phyloP scores from a whole-genome alignment of 768 basidiomycete genomes.

The Tylopilus sp. region DNA sequence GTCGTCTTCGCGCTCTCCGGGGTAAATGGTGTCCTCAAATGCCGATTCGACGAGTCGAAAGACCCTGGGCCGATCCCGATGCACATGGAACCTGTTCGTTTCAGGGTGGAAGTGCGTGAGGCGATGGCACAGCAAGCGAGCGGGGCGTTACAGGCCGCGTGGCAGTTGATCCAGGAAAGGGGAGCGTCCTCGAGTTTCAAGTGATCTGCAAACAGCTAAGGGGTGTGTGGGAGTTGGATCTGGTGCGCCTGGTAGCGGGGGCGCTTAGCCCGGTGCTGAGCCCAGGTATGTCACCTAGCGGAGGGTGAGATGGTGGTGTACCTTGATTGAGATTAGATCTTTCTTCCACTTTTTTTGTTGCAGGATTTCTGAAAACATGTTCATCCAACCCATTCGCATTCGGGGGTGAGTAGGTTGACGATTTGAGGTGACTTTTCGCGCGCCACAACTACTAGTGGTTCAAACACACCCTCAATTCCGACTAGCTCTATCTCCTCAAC shows the following conservation, averaged over 20 bases:
- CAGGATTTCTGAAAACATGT: too few relatives aligned
- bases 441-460: too few relatives aligned
- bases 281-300: conserved; percentile 14
- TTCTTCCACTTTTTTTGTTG: too few relatives aligned
- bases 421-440: too few relatives aligned
- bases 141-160: conserved; percentile 51
- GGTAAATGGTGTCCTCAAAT: conserved; percentile 71
- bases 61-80: conserved; percentile 42
- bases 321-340: too few relatives aligned
- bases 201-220: conserved; percentile 63
- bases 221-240: conserved; percentile 75
- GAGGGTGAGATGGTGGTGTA: background rate
- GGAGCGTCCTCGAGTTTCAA: conserved; percentile 79
- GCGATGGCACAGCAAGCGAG: conserved; percentile 37
- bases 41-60: conserved; percentile 67
- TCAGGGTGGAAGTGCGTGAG: conserved; percentile 73
- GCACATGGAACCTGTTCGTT: conserved; percentile 76
- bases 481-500: too few relatives aligned
- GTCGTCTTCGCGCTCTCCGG: conserved; percentile 65
- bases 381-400: too few relatives aligned
- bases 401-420: too few relatives aligned
- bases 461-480: too few relatives aligned
- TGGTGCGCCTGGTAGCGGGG: too few relatives aligned
- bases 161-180: conserved; percentile 78
- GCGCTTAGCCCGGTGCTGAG: too few relatives aligned